phyloP scores from a whole-genome alignment of 2,329 filamentous ascomycete genomes.

The Cytospora schulzeri region DNA sequence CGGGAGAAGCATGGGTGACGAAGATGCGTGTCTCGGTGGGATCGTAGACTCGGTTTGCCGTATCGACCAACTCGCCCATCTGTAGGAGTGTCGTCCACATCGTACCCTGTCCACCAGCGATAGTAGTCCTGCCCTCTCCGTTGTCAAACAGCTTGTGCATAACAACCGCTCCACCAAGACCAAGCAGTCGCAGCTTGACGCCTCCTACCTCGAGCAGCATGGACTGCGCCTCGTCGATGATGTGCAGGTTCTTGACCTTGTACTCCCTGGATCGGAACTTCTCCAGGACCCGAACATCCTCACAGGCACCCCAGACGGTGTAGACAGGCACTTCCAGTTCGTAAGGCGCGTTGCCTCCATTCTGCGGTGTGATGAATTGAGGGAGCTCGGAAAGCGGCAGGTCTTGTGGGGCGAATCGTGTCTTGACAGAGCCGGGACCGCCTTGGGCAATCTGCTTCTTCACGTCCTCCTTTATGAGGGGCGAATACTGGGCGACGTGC shows the following conservation, averaged over 20 bases:
- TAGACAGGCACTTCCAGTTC: constrained; percentile 96
- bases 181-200: constrained; percentile 91
- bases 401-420: constrained; percentile 77
- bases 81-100: constrained; percentile 99
- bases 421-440: constrained; percentile 79
- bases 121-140: constrained; percentile 94
- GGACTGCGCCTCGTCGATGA: constrained; percentile 97
- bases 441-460: constrained; percentile 68
- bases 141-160: constrained; percentile 99
- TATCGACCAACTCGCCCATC: constrained; percentile 98
- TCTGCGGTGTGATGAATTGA: constrained; percentile 63
- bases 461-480: constrained; percentile 78
- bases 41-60: constrained; percentile 96
- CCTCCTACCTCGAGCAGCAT: constrained; percentile 93
- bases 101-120: constrained; percentile 95
- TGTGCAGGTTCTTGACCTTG: constrained; percentile 95
- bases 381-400: constrained; percentile 92
- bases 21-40: constrained; percentile 96
- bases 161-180: constrained; percentile 92
- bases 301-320: constrained; percentile 98
- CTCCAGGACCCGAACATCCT: constrained; percentile 95
- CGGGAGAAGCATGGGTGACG: constrained; percentile 94
- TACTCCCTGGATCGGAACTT: constrained; percentile 98
- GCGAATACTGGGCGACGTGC: constrained; percentile 98
- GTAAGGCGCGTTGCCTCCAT: constrained; percentile 66